A percentile compares a stretch with the other conserved stretches of the same genome.
Conservation (phyloP, 768 basidiomycete species). For the Tricholoma hemisulphureum region DNA sequence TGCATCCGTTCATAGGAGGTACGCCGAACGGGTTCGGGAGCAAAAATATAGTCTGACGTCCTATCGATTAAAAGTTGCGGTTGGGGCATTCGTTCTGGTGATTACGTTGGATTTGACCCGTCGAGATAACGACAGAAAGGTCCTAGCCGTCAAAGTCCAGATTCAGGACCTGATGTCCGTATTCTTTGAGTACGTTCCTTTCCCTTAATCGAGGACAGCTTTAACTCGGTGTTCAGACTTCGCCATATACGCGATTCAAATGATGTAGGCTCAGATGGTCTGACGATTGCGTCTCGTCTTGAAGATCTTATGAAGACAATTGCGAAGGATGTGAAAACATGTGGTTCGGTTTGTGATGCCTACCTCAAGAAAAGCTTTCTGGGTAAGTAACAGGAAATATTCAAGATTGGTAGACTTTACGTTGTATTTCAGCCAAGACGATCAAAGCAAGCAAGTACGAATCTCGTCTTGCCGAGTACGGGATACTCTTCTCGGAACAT, state of each 20-base stretch:
- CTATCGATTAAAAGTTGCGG: conserved; percentile 33
- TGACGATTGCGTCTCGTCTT: conserved; percentile 29
- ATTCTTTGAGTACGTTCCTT: conserved; percentile 40
- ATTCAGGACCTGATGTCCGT: conserved; percentile 51
- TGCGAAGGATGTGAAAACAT: conserved; percentile 41
- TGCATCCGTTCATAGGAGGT: conserved; percentile 40
- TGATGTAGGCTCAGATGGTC: conserved; percentile 31
- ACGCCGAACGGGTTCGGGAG: conserved; percentile 3
- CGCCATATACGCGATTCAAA: conserved; percentile 25
- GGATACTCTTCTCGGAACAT: conserved; percentile 32
- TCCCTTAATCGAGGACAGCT: background rate
- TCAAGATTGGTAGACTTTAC: background rate
- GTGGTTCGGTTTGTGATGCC: conserved; percentile 44
- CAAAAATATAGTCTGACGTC: background rate
- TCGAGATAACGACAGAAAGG: conserved; percentile 51
- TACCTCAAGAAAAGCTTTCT: conserved; percentile 45
- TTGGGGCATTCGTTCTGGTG: conserved; percentile 49
- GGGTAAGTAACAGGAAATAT: conserved; percentile 20
- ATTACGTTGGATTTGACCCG: conserved; percentile 47
- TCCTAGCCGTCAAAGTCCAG: conserved; percentile 43
- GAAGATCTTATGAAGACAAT: conserved; percentile 27
- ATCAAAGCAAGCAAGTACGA: conserved; percentile 40
- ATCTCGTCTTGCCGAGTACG: conserved; percentile 32
- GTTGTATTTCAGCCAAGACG: conserved; percentile 29
- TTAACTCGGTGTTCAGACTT: conserved; percentile 21